Percentiles rank a stretch among this genome's conserved stretches.
These are phyloP conservation scores for Scopulariopsis brevicaulis DNA, from an alignment of 2,329 filamentous ascomycete genomes.

Conservation along the genomic window DNA sequence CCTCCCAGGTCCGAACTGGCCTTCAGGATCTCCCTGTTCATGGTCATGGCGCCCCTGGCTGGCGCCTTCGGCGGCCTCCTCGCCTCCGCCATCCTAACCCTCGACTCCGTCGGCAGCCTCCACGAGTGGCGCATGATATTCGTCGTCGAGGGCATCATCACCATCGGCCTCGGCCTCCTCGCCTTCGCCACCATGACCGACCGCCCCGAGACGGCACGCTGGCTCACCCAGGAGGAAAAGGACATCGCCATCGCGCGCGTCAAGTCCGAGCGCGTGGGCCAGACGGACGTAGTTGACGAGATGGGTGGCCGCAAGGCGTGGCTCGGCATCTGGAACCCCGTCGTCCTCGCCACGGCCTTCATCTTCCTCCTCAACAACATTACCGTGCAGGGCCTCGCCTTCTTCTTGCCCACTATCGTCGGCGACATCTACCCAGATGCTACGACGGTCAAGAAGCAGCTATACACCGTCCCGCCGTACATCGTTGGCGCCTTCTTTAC, in stretches of 20 bases:
- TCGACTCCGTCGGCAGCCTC: slow-evolving; percentile 43
- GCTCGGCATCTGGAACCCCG: slow-evolving; percentile 52
- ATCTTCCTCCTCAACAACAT: slow-evolving; percentile 58
- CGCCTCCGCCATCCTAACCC: slow-evolving; percentile 47
- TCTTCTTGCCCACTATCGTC: slow-evolving; percentile 64
- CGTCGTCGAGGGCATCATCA: slow-evolving; percentile 57
- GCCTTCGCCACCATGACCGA: slow-evolving; percentile 54
- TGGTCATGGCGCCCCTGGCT: slow-evolving; percentile 53
- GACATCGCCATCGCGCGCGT: slow-evolving; percentile 50
- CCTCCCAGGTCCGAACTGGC: slow-evolving; percentile 24
- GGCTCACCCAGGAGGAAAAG: slow-evolving; percentile 52
- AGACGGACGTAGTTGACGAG: slow-evolving; percentile 47
- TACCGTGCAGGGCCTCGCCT: slow-evolving; percentile 60
- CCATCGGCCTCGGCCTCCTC: slow-evolving; percentile 37
- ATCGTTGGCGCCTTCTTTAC: slow-evolving; percentile 52
- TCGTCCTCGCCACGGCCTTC: slow-evolving; percentile 34
- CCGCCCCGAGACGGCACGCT: slow-evolving; percentile 52
- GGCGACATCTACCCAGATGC: slow-evolving; percentile 51
- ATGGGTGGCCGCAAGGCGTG: slow-evolving; percentile 48
- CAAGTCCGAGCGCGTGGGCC: slow-evolving; percentile 42
- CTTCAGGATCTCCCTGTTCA: slow-evolving; percentile 52
- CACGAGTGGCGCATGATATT: slow-evolving; percentile 60
- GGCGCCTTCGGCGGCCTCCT: slow-evolving; percentile 58
- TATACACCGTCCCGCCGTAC: slow-evolving; percentile 61
- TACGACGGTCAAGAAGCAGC: slow-evolving; percentile 49